These are phyloP conservation scores for Xylaria arbuscula DNA, from an alignment of 2,329 filamentous ascomycete species.

Conservation along the genomic window DNA sequence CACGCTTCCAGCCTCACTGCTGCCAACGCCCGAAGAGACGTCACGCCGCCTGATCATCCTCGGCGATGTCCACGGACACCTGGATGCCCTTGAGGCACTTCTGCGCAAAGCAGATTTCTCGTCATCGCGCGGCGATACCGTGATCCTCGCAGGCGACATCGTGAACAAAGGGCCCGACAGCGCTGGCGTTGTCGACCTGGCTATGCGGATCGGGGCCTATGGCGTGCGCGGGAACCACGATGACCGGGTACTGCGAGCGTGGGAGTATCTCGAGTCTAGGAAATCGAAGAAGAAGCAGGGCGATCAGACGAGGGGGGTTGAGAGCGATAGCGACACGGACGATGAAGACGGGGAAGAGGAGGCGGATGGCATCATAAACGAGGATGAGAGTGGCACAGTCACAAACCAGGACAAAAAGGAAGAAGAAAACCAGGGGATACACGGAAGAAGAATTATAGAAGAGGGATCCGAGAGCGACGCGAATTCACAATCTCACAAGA, in stretches of 20 bases:
- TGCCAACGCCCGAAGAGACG: constrained; percentile 45
- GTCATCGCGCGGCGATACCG: constrained; percentile 76
- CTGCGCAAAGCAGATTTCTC: constrained; percentile 68
- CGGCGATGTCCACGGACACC: constrained; percentile 94
- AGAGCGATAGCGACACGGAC: constrained; percentile 11
- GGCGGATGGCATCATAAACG: neutral
- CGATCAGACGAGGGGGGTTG: constrained; percentile 5
- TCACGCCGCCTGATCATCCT: constrained; percentile 78
- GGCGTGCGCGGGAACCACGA: constrained; percentile 95
- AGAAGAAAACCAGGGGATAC: neutral
- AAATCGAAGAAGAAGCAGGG: constrained; percentile 17
- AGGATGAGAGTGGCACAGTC: neutral
- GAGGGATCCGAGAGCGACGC: neutral
- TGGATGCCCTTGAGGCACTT: constrained; percentile 71
- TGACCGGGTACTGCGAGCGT: constrained; percentile 80
- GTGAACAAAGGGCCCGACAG: constrained; percentile 90
- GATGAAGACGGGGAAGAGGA: constrained; percentile 43
- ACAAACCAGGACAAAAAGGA: neutral
- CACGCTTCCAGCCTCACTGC: constrained; percentile 47
- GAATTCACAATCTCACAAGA: constrained; percentile 23
- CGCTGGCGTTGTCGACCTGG: constrained; percentile 77
- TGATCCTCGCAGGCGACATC: constrained; percentile 82
- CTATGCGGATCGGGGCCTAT: constrained; percentile 78
- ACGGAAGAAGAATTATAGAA: neutral
- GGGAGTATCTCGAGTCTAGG: constrained; percentile 51